Base-by-base conservation (phyloP, 2,329 filamentous ascomycete genomes). In the Aspergillus unguis region DNA sequence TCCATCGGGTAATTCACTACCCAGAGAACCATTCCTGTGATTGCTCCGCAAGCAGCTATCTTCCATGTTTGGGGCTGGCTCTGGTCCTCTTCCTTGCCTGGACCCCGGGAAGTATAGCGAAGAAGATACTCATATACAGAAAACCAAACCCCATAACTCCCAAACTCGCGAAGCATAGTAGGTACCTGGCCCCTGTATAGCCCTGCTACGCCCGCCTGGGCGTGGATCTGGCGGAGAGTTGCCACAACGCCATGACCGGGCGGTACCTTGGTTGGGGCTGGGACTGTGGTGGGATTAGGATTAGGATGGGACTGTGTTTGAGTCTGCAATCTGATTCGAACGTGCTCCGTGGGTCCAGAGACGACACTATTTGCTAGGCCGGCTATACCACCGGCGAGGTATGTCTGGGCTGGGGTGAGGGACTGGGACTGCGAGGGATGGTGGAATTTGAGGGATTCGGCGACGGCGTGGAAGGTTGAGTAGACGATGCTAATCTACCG, bases 141-240 rank as follows among this genome's bases (percentile, higher is more conserved):
- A 75, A 97, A 96, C 92, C 92, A 97, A 28, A 90, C 78, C 32
- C 92, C 92, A 73, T 96, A 96, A 25, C 91, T 92, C 70, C 92
- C 87, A 1, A 90, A 90, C 79, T 97, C 92, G 58, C 92, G 85
- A 51, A 87, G 76, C 37, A 95, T 70, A 0, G 92, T 96, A 6
- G 96, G 90, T n/a, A 82, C 83, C 65, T 88, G 83, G 49, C 92
- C 92, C 59, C 92, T 86, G 77, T 94, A 96, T 11, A 96, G 73
- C n/a, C 88, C 92, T 73, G 71, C 0, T 86, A 71, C 3, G 90
- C 76, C 52, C 84, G 86, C 57, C 83, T 84, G 49, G 80, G 78
- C 1, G 80, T 75, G n/a, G 81, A 81, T n/a, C 75, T 94, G 90
- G 64, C 84, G 83, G 62, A 95, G 85, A 75, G 92, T 96, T 77